Evolutionary conservation across 176 grass and related monocot species (phyloP).

Genomic region (Coix lacrymajobi): DNA sequence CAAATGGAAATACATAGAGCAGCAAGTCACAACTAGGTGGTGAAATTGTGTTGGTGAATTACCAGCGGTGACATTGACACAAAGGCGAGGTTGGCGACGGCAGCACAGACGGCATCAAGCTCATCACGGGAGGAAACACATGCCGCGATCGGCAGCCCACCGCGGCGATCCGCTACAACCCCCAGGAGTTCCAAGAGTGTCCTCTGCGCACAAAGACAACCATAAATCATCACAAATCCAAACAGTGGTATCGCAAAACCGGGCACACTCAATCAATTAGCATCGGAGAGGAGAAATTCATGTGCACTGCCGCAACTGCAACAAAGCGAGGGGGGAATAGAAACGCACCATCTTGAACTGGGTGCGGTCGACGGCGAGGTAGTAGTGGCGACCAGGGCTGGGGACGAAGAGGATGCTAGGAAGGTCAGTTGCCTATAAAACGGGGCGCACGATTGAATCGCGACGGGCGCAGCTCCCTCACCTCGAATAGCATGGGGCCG

Average conservation of each 20-base stretch:
- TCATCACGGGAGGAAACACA: constrained; percentile 86
- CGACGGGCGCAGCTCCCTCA: background rate
- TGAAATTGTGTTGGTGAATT: background rate
- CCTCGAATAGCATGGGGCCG: constrained; percentile 27
- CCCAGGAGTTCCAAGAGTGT: constrained; percentile 81
- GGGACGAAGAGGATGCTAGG: background rate
- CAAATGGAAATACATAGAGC: background rate
- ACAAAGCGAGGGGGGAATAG: background rate
- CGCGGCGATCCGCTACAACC: constrained; percentile 50
- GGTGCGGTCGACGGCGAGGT: constrained; percentile 72
- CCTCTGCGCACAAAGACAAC: constrained; percentile 33
- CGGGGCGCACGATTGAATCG: background rate
- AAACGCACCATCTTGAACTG: constrained; percentile 72
- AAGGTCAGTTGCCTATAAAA: background rate
- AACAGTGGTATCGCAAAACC: background rate
- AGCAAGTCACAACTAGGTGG: background rate
- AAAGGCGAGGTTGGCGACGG: constrained; percentile 64
- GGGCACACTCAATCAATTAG: background rate
- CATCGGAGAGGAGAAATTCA: background rate
- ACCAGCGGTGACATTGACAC: constrained; percentile 71
- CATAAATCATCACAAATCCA: background rate
- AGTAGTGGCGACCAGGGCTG: constrained; percentile 62
- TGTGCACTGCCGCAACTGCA: background rate
- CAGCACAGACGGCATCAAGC: constrained; percentile 65
- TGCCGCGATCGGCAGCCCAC: constrained; percentile 52